Evolutionary conservation across 108 stramenopile species (phyloP).

Genomic region (Stephanodiscus minutulus): DNA sequence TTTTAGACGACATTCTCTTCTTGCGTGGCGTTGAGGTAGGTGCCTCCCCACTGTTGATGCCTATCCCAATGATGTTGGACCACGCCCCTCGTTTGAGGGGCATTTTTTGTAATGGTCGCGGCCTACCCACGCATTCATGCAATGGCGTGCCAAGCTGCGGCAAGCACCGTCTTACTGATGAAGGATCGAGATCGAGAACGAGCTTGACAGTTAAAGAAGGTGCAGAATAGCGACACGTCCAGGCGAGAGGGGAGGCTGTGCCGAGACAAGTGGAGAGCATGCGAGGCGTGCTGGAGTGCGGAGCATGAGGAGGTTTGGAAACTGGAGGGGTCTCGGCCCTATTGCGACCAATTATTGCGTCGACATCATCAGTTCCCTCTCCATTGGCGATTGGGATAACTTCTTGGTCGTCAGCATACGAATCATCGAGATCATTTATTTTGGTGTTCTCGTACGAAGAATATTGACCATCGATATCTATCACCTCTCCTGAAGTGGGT

Average conservation of each 20-base stretch:
- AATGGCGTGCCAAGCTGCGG: conserved; percentile 73
- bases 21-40: neutral
- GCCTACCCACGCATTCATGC: conserved; percentile 69
- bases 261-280: conserved; percentile 39
- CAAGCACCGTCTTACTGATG: conserved; percentile 53
- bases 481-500: conserved; percentile 12
- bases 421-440: neutral
- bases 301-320: conserved; percentile 1
- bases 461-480: neutral
- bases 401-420: neutral
- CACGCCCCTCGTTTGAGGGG: conserved; percentile 22
- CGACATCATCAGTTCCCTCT: neutral
- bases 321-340: neutral
- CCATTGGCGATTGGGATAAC: neutral
- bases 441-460: neutral
- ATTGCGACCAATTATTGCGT: neutral
- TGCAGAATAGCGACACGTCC: conserved; percentile 71
- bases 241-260: conserved; percentile 59
- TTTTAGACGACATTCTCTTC: neutral
- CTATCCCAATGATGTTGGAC: conserved; percentile 10
- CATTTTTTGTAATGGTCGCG: conserved; percentile 33
- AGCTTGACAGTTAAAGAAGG: conserved; percentile 57
- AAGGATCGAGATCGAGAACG: conserved; percentile 52
- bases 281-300: conserved; percentile 20
- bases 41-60: neutral